Evolutionary conservation across 352 stramenopile species (phyloP), one percentile per base, ranked within the genome.

Genomic region (Phytophthora constricta): DNA sequence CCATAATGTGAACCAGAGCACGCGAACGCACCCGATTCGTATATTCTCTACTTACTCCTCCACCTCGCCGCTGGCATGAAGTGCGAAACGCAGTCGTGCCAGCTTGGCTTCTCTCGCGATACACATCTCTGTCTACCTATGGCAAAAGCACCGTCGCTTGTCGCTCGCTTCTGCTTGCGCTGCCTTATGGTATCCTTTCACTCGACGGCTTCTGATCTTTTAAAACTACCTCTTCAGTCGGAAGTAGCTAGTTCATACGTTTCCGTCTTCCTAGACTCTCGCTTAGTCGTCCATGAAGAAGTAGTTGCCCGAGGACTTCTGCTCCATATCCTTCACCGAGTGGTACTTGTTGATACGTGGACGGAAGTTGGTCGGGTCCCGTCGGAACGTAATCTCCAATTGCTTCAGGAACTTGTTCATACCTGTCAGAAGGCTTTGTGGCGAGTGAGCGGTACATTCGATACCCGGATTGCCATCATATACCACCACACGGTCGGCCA

Each of bases 331-430:
- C 87, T 99, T 99, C 59, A 99, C 95, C 16, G 96, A 99, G 60
- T 95, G 86, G 67, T 80, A 88, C 82, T 97, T 97, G 89, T 97
- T 97, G 81, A 98, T 98, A 72, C 98, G 95, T 54, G 98, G 98
- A 58, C 98, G 93, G 84, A 90, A 99, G 83, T 99, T 99, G 37
- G 97, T 97, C 31, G 98, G 98, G 82, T 99, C 98, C 74, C 98
- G 91, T 87, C 98, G 91, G 92, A 99, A 99, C 45, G 98, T 99
- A 54, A 99, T 99, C 66, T 99, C 80, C 33, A 99, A 80, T 68
- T 98, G 94, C 81, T 99, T 98, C 26, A 99, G 82, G 87, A 99
- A 99, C 70, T 90, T 92, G 87, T 99, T 99, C 98, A 99, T 99
- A 54, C 98, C 97, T 41, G 87, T 92, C 47, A 99, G 77, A 56